phyloP scores from a whole-genome alignment of 257 asterid genomes.

The Gentiana straminea region DNA sequence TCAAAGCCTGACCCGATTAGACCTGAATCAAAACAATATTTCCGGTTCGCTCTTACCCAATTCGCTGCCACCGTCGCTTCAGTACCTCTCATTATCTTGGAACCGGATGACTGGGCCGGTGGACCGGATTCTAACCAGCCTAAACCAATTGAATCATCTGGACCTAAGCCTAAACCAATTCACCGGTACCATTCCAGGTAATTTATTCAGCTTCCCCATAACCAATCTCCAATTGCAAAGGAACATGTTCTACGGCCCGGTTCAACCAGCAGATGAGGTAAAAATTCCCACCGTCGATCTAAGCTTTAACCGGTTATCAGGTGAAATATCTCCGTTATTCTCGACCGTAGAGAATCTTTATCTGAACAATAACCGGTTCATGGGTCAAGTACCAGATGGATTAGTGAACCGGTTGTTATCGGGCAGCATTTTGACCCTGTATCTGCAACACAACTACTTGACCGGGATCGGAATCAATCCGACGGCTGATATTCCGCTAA shows the following conservation, averaged over 20 bases:
- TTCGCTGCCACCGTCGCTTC: conserved; percentile 62
- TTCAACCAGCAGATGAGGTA: conserved; percentile 46
- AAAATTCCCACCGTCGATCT: conserved; percentile 67
- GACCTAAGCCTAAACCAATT: conserved; percentile 77
- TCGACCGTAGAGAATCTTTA: conserved; percentile 67
- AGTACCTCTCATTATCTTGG: conserved; percentile 66
- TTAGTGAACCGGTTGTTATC: conserved; percentile 67
- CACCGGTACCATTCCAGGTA: conserved; percentile 58
- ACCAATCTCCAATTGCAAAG: conserved; percentile 65
- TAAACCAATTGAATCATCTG: conserved; percentile 49
- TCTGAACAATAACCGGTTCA: conserved; percentile 82
- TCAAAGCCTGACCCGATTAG: conserved; percentile 55
- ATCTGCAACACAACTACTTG: conserved; percentile 73
- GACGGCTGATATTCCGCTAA: conserved; percentile 64
- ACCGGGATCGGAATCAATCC: conserved; percentile 86
- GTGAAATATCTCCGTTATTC: conserved; percentile 63
- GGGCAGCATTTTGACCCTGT: conserved; percentile 42
- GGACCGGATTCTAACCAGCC: conserved; percentile 28
- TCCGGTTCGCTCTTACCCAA: conserved; percentile 49
- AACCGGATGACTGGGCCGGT: conserved; percentile 66
- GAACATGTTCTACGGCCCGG: conserved; percentile 53
- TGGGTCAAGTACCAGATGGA: conserved; percentile 59
- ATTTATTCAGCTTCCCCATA: conserved; percentile 44
- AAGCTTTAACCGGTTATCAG: conserved; percentile 69
- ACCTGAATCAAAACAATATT: conserved; percentile 59